A percentile compares a stretch with the other conserved stretches of the same genome.
These are phyloP conservation scores for Citrus maxima DNA, from an alignment of 345 rosid species.

Conservation along the genomic window DNA sequence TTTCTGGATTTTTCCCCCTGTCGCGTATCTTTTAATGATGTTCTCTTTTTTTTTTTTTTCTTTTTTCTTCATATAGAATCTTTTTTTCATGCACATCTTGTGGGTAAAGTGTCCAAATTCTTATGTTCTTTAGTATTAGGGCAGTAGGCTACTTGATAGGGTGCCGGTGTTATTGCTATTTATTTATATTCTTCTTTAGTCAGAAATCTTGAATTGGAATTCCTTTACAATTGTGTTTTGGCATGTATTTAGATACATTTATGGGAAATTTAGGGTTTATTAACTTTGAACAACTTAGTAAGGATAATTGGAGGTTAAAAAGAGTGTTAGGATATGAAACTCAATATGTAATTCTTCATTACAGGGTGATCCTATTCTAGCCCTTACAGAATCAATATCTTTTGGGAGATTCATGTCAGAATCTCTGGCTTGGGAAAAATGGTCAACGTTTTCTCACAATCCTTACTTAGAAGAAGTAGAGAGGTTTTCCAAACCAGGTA, in stretches of 20 bases:
- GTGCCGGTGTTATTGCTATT: background rate
- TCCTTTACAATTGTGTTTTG: background rate
- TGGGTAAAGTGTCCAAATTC: background rate
- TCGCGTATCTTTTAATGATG: background rate
- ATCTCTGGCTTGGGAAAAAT: slow-evolving; percentile 78
- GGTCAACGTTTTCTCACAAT: slow-evolving; percentile 91
- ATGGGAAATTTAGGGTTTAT: background rate
- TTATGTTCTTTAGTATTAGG: no score
- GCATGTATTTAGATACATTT: background rate
- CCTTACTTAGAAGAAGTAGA: slow-evolving; percentile 87
- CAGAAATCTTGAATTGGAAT: background rate
- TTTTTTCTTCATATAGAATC: background rate
- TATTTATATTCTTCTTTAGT: background rate
- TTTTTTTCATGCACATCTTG: background rate
- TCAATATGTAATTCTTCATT: slow-evolving; percentile 4
- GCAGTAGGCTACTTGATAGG: background rate
- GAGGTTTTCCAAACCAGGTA: slow-evolving; percentile 76
- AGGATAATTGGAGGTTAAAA: background rate
- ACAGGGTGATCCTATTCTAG: slow-evolving; percentile 60
- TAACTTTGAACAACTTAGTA: background rate
- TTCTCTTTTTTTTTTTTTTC: background rate
- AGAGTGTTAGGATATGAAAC: background rate
- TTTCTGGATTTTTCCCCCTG: background rate
- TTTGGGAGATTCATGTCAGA: slow-evolving; percentile 89
- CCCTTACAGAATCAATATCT: slow-evolving; percentile 71